Percentiles rank a stretch among this genome's conserved stretches.
Evolutionary conservation across 805 yeast genomes (phyloP).

Genomic region (Metschnikowia picachoensis): DNA sequence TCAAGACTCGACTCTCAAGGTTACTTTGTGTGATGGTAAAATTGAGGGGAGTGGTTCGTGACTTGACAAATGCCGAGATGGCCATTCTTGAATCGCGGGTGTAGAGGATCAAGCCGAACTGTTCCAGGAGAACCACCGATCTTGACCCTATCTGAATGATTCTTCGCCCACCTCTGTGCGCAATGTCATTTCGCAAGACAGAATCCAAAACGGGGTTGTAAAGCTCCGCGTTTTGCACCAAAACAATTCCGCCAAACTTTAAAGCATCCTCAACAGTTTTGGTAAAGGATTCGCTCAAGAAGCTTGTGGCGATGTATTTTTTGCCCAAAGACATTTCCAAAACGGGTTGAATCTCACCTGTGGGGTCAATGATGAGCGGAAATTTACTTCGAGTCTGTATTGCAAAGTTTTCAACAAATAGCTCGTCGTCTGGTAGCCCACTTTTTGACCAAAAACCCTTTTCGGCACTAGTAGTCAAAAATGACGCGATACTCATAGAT

Average conservation of each 20-base stretch:
- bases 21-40: conserved; percentile 70
- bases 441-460: conserved; percentile 47
- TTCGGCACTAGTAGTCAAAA: conserved; percentile 40
- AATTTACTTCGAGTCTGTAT: conserved; percentile 41
- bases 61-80: conserved; percentile 52
- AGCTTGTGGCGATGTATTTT: conserved; percentile 57
- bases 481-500: conserved; percentile 29
- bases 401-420: conserved; percentile 60
- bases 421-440: conserved; percentile 56
- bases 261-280: conserved; percentile 75
- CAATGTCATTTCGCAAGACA: conserved; percentile 57
- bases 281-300: conserved; percentile 61
- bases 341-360: conserved; percentile 33
- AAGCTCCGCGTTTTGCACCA: conserved; percentile 76
- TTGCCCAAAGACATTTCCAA: conserved; percentile 27
- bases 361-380: conserved; percentile 74
- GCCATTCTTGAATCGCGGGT: conserved; percentile 52
- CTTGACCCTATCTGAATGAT: conserved; percentile 58
- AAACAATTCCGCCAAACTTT: conserved; percentile 73
- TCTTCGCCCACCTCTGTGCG: conserved; percentile 64
- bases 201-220: conserved; percentile 72
- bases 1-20: conserved; percentile 59
- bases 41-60: conserved; percentile 63
- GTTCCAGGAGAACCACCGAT: conserved; percentile 62
- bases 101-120: conserved; percentile 57